phyloP scores from a whole-genome alignment of 441 rosid genomes.

The Arabidopsis hybrid region DNA sequence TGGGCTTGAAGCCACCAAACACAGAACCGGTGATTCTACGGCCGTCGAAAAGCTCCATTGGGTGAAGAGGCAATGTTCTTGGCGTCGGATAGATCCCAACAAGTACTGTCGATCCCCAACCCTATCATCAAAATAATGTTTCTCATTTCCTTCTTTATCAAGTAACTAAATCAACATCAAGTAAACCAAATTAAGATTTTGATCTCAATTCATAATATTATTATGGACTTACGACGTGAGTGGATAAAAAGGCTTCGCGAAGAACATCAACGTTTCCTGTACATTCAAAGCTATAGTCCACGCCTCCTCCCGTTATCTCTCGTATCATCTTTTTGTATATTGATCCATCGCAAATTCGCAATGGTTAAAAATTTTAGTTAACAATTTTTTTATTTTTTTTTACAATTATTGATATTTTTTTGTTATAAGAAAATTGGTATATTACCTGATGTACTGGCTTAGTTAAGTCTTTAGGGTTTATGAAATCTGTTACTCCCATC shows the following conservation, averaged over 20 bases:
- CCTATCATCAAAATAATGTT: not conserved
- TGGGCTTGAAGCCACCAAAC: slow-evolving; percentile 42
- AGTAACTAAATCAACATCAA: not conserved
- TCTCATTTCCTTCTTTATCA: not conserved
- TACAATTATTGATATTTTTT: not conserved
- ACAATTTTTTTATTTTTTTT: not conserved
- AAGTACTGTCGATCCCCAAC: slow-evolving; percentile 44
- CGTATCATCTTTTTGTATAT: slow-evolving; percentile 43
- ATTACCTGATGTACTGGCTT: slow-evolving; percentile 62
- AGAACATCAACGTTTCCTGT: slow-evolving; percentile 55
- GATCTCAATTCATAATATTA: not conserved
- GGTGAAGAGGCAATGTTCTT: slow-evolving; percentile 45
- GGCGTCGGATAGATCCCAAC: slow-evolving; percentile 43
- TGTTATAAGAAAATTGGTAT: not conserved
- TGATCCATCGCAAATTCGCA: no score
- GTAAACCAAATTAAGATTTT: not conserved
- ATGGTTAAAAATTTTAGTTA: not conserved
- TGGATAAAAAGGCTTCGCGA: slow-evolving; percentile 44
- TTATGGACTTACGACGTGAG: slow-evolving; percentile 31
- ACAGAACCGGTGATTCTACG: slow-evolving; percentile 39
- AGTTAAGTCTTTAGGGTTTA: slow-evolving; percentile 57
- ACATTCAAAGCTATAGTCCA: slow-evolving; percentile 59
- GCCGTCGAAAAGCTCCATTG: slow-evolving; percentile 46
- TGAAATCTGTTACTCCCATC: slow-evolving; percentile 60
- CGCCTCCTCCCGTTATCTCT: slow-evolving; percentile 59